Evolutionary conservation across 2,329 filamentous ascomycete species (phyloP).

Genomic region (Zymoseptoria ardabiliae): DNA sequence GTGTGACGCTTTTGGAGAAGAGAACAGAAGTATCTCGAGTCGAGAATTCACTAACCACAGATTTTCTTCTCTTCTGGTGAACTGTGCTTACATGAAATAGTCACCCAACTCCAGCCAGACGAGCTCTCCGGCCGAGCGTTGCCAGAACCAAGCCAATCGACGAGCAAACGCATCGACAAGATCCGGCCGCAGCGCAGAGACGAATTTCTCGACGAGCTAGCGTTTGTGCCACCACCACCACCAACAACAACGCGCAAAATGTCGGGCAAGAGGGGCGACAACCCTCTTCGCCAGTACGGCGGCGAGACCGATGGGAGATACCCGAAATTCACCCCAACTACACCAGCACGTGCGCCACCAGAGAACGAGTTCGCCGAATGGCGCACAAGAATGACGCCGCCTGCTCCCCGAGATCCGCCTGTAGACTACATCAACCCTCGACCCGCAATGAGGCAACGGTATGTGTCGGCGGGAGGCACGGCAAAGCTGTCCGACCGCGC

Average conservation of each 20-base stretch:
- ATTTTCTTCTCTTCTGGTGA: background rate
- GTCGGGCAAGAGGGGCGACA: background rate
- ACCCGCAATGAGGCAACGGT: constrained; percentile 19
- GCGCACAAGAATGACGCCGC: background rate
- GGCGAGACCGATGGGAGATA: background rate
- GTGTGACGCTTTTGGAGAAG: background rate
- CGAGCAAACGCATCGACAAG: background rate
- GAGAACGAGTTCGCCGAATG: background rate
- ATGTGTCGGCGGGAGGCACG: constrained; percentile 23
- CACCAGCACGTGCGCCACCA: background rate
- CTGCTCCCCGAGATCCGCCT: background rate
- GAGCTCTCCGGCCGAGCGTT: background rate
- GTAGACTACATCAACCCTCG: constrained; percentile 17
- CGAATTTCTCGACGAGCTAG: background rate
- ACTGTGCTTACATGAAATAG: background rate
- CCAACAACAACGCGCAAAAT: background rate
- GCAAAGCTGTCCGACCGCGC: constrained; percentile 18
- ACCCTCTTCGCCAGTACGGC: background rate
- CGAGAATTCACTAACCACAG: background rate
- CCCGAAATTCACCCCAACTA: background rate
- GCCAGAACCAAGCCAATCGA: background rate
- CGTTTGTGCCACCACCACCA: background rate
- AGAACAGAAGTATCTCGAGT: background rate
- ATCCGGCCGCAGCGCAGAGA: background rate
- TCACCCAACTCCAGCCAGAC: background rate